These are phyloP conservation scores for Potentilla sterilis DNA, from an alignment of 306 rosid genomes.

Conservation along the genomic window DNA sequence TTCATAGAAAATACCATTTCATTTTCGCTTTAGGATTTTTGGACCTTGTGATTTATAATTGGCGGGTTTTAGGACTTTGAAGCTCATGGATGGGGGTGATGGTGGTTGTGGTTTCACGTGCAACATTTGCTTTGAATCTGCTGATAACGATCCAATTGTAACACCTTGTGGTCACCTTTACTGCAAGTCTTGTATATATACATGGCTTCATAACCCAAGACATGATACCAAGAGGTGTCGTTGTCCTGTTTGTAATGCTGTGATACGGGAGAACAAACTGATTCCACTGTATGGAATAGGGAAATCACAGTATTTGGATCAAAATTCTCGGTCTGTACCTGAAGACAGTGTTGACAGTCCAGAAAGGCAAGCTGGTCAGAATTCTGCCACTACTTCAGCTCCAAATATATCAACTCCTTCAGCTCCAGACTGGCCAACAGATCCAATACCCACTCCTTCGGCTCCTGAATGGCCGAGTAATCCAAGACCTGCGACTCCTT, in stretches of 20 bases:
- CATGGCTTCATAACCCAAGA: conserved; percentile 10
- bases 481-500: background rate
- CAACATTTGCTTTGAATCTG: conserved; percentile 20
- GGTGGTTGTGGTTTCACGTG: background rate
- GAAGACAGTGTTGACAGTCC: background rate
- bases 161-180: conserved; percentile 29
- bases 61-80: background rate
- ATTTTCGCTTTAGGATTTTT: background rate
- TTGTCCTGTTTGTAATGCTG: conserved; percentile 10
- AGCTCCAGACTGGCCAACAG: background rate
- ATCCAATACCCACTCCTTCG: background rate
- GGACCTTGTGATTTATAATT: background rate
- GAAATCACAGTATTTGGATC: background rate
- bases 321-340: background rate
- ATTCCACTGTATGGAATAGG: conserved; percentile 28
- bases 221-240: conserved; percentile 2
- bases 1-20: background rate
- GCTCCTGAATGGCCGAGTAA: background rate
- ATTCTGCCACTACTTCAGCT: background rate
- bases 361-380: background rate
- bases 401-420: background rate
- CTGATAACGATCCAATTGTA: conserved; percentile 20
- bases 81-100: background rate
- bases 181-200: conserved; percentile 18
- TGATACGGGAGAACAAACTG: conserved; percentile 10